Base-by-base conservation (phyloP, 495 filamentous ascomycete species). In the Penicillium fimorum region DNA sequence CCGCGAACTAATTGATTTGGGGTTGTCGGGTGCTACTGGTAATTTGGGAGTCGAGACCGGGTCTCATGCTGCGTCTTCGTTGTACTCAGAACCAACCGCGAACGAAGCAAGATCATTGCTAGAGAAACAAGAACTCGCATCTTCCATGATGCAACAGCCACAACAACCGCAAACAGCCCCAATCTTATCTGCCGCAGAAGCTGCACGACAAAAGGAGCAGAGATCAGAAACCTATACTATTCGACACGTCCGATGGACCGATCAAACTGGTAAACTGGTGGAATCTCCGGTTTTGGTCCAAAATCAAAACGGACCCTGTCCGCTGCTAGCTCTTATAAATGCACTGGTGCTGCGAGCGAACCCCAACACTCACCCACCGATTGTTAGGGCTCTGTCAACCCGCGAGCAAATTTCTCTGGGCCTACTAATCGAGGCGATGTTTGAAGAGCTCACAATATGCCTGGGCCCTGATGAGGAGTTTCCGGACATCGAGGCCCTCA, bases 231-330 rank as follows among this genome's bases (percentile, higher is more conserved):
- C 85, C 0, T 90, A 90, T 62, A 78, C 83, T n/a, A 87, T 90
- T 55, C 82, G 87, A 54, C 83, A 85, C 47, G 75, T 89, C 30
- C 82, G 82, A 50, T 89, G 87, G 85, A 71, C 61, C 29, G 77
- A 82, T 60, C 65, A 61, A 17, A 67, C 63, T 0, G 74, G 71
- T 11, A 56, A 60, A 18, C 65, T 84, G 32, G 71, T 81, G 11
- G 72, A 76, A 27, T 87, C 91, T 3, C 92, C 94, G 2, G 87
- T 97, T 35, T 76, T 98, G 24, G 84, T 93, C 4, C 93, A 98
- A 64, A 97, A 96, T 57, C 83, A 85, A 44, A 97, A 98, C 66
- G 93, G 93, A 2, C 94, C 94, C 12, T 98, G 94, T 65, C 94
- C 94, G 8, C 75, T 97, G 7, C 84, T 98, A 20, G 94, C 94